Evolutionary conservation across 164 flowering plant genomes (phyloP), one percentile per base, ranked within the genome.

Genomic region (Cinnamomum chago): DNA sequence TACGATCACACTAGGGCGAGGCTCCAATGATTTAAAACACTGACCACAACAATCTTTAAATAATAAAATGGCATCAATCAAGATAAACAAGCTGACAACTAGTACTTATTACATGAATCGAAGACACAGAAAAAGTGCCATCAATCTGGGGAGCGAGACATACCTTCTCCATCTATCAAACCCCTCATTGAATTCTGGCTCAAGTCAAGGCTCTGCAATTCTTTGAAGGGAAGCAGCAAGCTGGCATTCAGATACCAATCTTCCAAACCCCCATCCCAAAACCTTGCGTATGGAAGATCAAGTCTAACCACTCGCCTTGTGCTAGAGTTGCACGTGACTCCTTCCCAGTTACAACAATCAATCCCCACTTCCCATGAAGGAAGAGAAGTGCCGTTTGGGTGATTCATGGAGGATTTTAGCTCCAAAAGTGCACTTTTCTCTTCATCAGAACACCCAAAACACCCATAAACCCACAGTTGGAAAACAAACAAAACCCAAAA

Each of bases 181-280:
- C 72, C 35, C 13, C 24, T 5, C 0, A 70, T 3, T 2, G 9
- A 0, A 50, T 70, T 70, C 23, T 10, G 0, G 22, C 33, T 50
- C n/a, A 70, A 23, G 58, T 70, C 5, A 30, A 70, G 72, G 11
- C 25, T n/a, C 22, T 17, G 58, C n/a, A 70, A 60, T 70, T 70
- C 72, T 50, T 23, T 18, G 5, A 70, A 70, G 60, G 72, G 27
- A 11, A 22, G 60, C 50, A 70, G 22, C 51, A 50, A 50, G 28
- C 27, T 3, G 40, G 52, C 72, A 58, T 74, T 74, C 65, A 74
- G 23, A 60, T 52, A 68, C 67, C 76, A 74, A 13, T 7, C 6
- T 14, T 23, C 35, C 25, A 7, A 33, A 0, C 0, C 23, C 1
- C 1, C 40, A 3, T 30, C 28, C 50, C 0, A 30, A 30, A 4